Base-by-base conservation (phyloP, 805 yeast genomes). In the Martiniozyma abietophila region DNA sequence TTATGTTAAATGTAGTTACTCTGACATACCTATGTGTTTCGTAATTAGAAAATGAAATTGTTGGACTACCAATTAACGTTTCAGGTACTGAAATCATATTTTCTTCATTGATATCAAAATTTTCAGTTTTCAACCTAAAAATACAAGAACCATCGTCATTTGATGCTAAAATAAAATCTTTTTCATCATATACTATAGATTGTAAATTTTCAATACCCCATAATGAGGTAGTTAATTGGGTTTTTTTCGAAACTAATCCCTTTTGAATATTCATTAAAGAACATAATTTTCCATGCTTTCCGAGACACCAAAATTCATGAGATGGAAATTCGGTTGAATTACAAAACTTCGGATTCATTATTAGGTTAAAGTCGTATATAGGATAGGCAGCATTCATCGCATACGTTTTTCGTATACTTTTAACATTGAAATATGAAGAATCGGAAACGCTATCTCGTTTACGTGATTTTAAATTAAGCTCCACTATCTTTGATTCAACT, bases 291-390 rank as follows among this genome's bases (percentile, higher is more conserved):
- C 42, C 55, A 14, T 41, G 32, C 11, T 56, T 47, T 1, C 56
- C 53, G n/a, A 47, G 32, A 23, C 49, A 41, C 62, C 62, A 57
- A 4, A 57, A 29, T 31, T 55, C 59, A 20, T 52, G 39, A 3
- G 47, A 40, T 7, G 53, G 37, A 2, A 41, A 32, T 12, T 43
- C 37, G 28, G 43, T 46, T 6, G 47, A 47, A 21, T 39, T 32
- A 14, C 39, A 47, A 4, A 47, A 30, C 16, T 34, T 27, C 2
- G 41, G 20, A 1, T 54, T 38, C 4, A 35, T 27, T 4, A 52
- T 46, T 7, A 53, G 25, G 1, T 35, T 24, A 32, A 35, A 51
- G 29, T 53, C 58, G 31, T 49, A 43, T 1, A 49, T 37, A 4
- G 61, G 61, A 27, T 43, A 48, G 46, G 55, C 47, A 31, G 44